Conservation (phyloP, 345 rosid genomes). For the Zanthoxylum bungeanum region DNA sequence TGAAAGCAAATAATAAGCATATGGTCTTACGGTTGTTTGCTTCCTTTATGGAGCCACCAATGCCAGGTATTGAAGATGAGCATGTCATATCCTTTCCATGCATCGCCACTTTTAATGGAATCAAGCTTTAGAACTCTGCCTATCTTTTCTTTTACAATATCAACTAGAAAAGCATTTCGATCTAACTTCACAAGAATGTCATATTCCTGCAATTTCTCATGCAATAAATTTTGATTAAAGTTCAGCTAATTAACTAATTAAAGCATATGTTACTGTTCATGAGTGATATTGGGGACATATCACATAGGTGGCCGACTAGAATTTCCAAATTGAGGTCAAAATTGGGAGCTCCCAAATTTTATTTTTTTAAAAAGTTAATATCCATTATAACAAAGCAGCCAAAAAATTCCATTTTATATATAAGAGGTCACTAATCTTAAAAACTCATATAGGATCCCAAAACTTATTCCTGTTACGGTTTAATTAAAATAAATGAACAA, state of each 20-base stretch:
- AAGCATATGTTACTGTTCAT: background rate
- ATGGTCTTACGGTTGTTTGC: conserved; percentile 50
- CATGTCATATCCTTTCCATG: conserved; percentile 54
- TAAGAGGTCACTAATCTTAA: no score
- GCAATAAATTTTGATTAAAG: background rate
- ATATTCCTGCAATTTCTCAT: conserved; percentile 38
- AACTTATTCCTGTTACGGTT: no score
- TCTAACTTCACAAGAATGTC: conserved; percentile 31
- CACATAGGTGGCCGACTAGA: no score
- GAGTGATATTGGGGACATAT: no score
- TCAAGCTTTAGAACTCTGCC: conserved; percentile 56
- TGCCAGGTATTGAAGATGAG: conserved; percentile 69
- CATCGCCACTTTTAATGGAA: conserved; percentile 42
- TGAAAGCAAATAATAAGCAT: background rate
- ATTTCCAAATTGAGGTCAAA: no score
- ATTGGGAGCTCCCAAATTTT: no score
- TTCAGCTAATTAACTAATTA: background rate
- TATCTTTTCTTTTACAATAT: conserved; percentile 38
- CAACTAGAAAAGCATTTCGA: conserved; percentile 47
- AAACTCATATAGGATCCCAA: no score
- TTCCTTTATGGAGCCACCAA: conserved; percentile 69
- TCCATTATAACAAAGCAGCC: no score
- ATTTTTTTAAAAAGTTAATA: no score
- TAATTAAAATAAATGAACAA: no score
- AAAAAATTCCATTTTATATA: no score